Percentiles rank a stretch among this genome's conserved stretches.
Conservation (phyloP, 345 rosid species). For the Populus davidiana region DNA sequence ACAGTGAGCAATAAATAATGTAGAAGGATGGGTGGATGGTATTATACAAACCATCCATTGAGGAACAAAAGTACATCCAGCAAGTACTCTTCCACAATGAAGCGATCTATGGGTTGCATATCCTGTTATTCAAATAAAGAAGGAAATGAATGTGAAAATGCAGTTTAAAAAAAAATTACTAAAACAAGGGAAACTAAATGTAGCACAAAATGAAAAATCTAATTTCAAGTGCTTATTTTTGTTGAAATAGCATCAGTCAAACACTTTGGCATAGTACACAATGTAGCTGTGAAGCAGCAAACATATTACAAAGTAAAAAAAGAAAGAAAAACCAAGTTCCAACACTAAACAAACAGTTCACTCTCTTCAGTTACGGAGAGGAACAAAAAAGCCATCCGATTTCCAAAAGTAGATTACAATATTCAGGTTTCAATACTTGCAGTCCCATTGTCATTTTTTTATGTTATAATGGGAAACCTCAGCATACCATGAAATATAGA, state of each 20-base stretch:
- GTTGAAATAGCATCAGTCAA: not conserved
- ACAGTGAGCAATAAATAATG: not conserved
- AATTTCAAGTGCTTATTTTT: not conserved
- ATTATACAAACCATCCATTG: slow-evolving; percentile 83
- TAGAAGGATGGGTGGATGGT: not conserved
- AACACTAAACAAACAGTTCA: no score
- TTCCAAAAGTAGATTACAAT: not conserved
- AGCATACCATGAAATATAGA: not conserved
- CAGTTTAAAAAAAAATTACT: not conserved
- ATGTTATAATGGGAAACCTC: not conserved
- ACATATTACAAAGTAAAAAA: no score
- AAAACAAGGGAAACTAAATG: slow-evolving; percentile 11
- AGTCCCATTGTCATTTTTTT: not conserved
- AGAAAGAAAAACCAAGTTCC: no score
- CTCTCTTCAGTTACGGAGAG: no score
- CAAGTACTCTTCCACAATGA: slow-evolving; percentile 86
- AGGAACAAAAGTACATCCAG: slow-evolving; percentile 90
- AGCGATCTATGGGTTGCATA: slow-evolving; percentile 90
- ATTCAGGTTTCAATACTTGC: not conserved
- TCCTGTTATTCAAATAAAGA: slow-evolving; percentile 53
- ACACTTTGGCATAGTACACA: not conserved
- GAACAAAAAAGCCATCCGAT: no score
- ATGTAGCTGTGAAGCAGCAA: not conserved
- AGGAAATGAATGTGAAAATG: slow-evolving; percentile 7
- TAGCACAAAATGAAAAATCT: not conserved